Evolutionary conservation across 345 rosid genomes (phyloP).

Genomic region (Eucalyptus leucophloia): DNA sequence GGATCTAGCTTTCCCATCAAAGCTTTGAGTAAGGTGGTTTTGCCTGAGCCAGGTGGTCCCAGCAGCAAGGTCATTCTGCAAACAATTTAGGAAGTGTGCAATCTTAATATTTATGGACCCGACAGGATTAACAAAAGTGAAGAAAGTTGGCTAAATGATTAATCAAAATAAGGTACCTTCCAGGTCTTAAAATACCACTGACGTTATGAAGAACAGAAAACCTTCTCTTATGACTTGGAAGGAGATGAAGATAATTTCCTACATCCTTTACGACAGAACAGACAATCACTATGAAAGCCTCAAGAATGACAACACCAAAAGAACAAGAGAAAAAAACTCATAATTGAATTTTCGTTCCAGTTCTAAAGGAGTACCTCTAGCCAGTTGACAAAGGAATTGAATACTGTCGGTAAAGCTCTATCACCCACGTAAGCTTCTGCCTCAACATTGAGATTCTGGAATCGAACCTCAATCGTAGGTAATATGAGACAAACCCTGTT

Average conservation of each 20-base stretch:
- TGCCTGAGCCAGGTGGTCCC: slow-evolving; percentile 7
- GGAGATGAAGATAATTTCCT: neutral
- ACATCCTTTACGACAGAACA: neutral
- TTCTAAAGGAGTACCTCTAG: neutral
- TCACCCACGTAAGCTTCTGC: slow-evolving; percentile 2
- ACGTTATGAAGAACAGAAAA: neutral
- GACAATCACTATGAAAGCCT: neutral
- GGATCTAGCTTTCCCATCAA: neutral
- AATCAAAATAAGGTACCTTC: neutral
- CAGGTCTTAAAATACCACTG: slow-evolving; percentile 1
- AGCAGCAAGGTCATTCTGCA: neutral
- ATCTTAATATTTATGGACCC: neutral
- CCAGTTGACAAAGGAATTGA: neutral
- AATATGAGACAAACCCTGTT: neutral
- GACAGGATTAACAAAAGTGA: neutral
- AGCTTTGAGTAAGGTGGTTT: slow-evolving; percentile 1
- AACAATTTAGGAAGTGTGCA: neutral
- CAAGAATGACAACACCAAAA: neutral
- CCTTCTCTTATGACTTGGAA: neutral
- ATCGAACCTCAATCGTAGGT: slow-evolving; percentile 1
- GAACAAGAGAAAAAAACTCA: neutral
- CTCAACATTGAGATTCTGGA: neutral
- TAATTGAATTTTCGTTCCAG: neutral
- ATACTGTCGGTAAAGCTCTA: neutral
- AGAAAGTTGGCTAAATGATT: neutral